Percentiles rank a stretch among this genome's conserved stretches.
These are phyloP conservation scores for Gnaphalium uliginosum DNA, from an alignment of 129 eudicot genomes.

Conservation along the genomic window DNA sequence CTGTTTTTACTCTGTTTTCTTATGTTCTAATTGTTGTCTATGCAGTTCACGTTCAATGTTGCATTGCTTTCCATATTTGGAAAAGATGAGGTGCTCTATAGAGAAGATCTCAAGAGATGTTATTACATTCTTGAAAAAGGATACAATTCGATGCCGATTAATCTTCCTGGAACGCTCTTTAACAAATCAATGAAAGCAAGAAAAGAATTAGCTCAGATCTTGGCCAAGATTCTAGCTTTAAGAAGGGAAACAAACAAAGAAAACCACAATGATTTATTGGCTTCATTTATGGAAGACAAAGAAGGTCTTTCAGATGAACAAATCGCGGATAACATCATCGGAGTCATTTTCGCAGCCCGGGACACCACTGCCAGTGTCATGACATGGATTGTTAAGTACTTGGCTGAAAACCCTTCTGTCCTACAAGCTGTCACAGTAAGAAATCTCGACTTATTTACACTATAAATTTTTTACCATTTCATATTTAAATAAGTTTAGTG, in stretches of 20 bases:
- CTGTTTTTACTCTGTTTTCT: conserved; percentile 12
- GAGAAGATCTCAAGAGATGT: conserved; percentile 91
- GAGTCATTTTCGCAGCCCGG: conserved; percentile 93
- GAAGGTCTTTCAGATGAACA: conserved; percentile 91
- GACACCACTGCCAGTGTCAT: conserved; percentile 95
- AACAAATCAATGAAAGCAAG: conserved; percentile 95
- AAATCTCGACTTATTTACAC: neutral
- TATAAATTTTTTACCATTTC: too few species aligned
- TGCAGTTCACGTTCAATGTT: conserved; percentile 94
- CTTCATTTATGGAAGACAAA: conserved; percentile 84
- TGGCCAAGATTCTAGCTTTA: conserved; percentile 64
- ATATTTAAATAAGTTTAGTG: too few species aligned
- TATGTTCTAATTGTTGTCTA: conserved; percentile 1
- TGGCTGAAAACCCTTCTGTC: conserved; percentile 79
- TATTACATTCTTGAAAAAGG: conserved; percentile 93
- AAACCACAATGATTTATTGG: conserved; percentile 58
- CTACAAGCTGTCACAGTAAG: conserved; percentile 92
- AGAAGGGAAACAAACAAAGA: conserved; percentile 50
- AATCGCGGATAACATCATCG: conserved; percentile 92
- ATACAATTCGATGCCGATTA: conserved; percentile 94
- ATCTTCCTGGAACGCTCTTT: conserved; percentile 87
- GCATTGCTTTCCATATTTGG: conserved; percentile 91
- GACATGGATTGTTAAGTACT: conserved; percentile 90
- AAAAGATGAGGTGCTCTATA: conserved; percentile 73
- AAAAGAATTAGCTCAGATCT: conserved; percentile 75